Conservation (phyloP, 1,284 basidiomycete species). For the Trichosporon sp. region DNA sequence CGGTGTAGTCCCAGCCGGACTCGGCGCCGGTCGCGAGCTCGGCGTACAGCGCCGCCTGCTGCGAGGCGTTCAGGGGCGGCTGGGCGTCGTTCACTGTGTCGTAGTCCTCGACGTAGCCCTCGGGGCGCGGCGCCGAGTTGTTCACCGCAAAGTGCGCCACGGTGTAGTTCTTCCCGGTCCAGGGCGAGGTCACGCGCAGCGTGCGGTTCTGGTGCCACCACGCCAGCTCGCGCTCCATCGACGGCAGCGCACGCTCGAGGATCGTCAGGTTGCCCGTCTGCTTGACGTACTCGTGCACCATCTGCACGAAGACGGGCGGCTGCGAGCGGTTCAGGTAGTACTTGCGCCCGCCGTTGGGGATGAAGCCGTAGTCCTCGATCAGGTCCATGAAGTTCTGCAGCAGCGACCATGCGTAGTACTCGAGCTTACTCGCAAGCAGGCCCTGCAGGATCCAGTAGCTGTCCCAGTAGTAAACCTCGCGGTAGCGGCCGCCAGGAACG, state of each 20-base stretch:
- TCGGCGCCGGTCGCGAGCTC: conserved; percentile 85
- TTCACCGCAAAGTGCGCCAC: conserved; percentile 68
- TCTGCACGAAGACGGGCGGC: conserved; percentile 78
- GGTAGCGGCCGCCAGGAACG: conserved; percentile 73
- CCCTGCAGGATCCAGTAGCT: conserved; percentile 79
- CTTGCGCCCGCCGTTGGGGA: conserved; percentile 77
- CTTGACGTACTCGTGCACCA: conserved; percentile 63
- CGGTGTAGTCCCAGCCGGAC: conserved; percentile 55
- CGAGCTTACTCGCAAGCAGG: conserved; percentile 70
- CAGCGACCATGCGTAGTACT: conserved; percentile 66
- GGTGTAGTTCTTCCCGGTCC: conserved; percentile 60
- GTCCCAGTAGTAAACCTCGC: conserved; percentile 51
- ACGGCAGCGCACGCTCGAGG: conserved; percentile 60
- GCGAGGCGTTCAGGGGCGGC: conserved; percentile 59
- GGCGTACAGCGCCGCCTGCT: conserved; percentile 69
- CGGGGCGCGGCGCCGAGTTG: conserved; percentile 84
- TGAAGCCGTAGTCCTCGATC: conserved; percentile 69
- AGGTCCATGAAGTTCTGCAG: conserved; percentile 92
- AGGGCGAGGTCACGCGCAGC: conserved; percentile 65
- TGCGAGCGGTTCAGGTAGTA: conserved; percentile 76
- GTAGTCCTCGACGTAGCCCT: conserved; percentile 66
- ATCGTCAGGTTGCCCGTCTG: conserved; percentile 61
- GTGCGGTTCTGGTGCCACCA: conserved; percentile 81
- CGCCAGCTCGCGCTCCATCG: conserved; percentile 64
- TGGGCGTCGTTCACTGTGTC: conserved; percentile 62